phyloP scores from a whole-genome alignment of 129 eudicot genomes.

The Logfia minima region DNA sequence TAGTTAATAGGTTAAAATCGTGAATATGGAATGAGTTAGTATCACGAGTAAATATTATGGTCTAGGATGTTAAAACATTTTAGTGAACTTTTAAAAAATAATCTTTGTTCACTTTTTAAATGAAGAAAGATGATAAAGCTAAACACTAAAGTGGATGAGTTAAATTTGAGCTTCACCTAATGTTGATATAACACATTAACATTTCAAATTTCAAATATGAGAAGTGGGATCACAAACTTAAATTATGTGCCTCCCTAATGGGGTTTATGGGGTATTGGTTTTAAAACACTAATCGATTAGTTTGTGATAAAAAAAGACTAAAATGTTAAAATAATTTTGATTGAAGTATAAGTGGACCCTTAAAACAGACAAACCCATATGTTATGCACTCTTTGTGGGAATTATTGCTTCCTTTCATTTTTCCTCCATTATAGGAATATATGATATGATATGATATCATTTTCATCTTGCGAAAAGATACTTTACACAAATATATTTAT shows the following conservation, averaged over 20 bases:
- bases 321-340: background rate
- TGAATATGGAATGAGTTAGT: no score
- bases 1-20: no score
- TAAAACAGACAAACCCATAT: conserved; percentile 33
- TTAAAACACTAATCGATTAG: background rate
- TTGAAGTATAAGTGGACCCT: conserved; percentile 23
- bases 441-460: background rate
- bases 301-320: background rate
- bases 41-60: no score
- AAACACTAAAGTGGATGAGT: background rate
- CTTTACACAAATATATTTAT: background rate
- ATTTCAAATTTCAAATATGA: background rate
- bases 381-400: conserved; percentile 17
- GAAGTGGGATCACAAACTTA: conserved; percentile 9
- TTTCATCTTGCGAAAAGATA: background rate
- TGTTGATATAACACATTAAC: background rate
- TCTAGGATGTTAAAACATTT: no score
- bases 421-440: conserved; percentile 16
- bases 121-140: background rate
- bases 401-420: conserved; percentile 29
- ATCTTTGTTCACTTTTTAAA: no score
- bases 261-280: background rate
- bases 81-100: no score
- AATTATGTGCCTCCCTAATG: conserved; percentile 11
- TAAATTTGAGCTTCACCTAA: background rate